These are phyloP conservation scores for Pythium vanterpoolii DNA, from an alignment of 352 stramenopile genomes.

Conservation along the genomic window DNA sequence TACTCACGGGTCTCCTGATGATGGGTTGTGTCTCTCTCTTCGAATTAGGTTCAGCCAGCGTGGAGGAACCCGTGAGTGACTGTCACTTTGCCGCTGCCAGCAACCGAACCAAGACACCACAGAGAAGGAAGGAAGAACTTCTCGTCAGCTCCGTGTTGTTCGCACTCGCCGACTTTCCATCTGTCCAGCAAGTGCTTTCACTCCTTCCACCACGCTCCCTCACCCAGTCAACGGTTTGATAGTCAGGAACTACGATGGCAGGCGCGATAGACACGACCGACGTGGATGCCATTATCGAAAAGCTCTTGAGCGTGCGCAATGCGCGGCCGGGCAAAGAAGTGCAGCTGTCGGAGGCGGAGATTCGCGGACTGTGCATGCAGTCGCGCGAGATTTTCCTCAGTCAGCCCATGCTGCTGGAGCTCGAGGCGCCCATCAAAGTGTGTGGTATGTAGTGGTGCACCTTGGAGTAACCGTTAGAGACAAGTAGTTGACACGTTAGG, in stretches of 20 bases:
- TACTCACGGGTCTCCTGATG: conserved; percentile 9
- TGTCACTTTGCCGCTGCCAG: not conserved
- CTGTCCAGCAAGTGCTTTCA: not conserved
- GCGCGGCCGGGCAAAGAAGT: conserved; percentile 86
- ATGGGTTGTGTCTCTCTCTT: conserved; percentile 1
- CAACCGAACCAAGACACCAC: not conserved
- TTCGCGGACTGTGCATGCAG: conserved; percentile 97
- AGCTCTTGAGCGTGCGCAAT: conserved; percentile 38
- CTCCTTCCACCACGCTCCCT: not conserved
- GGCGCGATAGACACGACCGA: conserved; percentile 17
- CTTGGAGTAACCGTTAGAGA: too few species aligned
- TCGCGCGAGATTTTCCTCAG: conserved; percentile 97
- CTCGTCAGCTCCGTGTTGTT: not conserved
- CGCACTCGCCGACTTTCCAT: not conserved
- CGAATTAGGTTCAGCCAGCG: not conserved
- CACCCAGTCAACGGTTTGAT: not conserved
- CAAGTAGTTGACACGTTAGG: not conserved
- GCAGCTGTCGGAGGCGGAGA: conserved; percentile 94
- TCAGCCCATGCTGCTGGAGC: conserved; percentile 98
- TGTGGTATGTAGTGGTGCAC: conserved; percentile 82
- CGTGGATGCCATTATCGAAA: conserved; percentile 27
- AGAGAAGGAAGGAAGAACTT: not conserved
- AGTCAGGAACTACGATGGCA: not conserved
- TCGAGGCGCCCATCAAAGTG: conserved; percentile 98
- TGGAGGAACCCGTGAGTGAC: conserved; percentile 9